Evolutionary conservation across 306 rosid genomes (phyloP), one percentile per base, ranked within the genome.

Genomic region (Lathyrus oleraceus): DNA sequence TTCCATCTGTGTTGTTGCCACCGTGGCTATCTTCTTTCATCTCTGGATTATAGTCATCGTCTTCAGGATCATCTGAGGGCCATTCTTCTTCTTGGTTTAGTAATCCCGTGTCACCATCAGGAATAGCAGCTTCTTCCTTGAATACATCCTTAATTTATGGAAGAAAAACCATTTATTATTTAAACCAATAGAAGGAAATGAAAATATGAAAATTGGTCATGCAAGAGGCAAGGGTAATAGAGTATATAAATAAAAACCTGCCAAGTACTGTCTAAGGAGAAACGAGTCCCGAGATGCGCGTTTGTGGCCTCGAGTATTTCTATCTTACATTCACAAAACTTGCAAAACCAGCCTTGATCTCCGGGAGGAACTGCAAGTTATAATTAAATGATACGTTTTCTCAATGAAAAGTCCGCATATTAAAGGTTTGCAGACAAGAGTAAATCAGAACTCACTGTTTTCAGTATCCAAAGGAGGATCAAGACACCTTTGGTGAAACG

Each of bases 261-360:
- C 98, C 98, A 92, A 70, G 73, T 68, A 80, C 88, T 80, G 78
- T 83, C 81, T 82, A 77, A 65, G 70, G 95, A 78, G 84, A 89
- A 86, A 43, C 75, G 82, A 28, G 95, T 87, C 67, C 96, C 96
- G 61, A 92, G 87, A 87, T 89, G 96, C 19, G 95, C 98, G 77
- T 92, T 92, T 49, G 89, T 82, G 69, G 81, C 76, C 63, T 92
- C 98, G 3, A 92, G 79, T 79, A 92, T 92, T 74, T 88, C 89
- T 83, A 87, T 86, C 85, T 87, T 92, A 77, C 95, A 92, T 63
- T 89, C 98, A 36, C 98, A 92, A 81, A 66, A 86, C 81, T 89
- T 85, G 83, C 98, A 89, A 84, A 89, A 89, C 98, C 98, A 92
- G 44, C 96, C 95, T 78, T 92, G 96, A 52, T 89, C 98, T 77